Base-by-base conservation (phyloP, 495 filamentous ascomycete genomes). In the Aspergillus panamensis region DNA sequence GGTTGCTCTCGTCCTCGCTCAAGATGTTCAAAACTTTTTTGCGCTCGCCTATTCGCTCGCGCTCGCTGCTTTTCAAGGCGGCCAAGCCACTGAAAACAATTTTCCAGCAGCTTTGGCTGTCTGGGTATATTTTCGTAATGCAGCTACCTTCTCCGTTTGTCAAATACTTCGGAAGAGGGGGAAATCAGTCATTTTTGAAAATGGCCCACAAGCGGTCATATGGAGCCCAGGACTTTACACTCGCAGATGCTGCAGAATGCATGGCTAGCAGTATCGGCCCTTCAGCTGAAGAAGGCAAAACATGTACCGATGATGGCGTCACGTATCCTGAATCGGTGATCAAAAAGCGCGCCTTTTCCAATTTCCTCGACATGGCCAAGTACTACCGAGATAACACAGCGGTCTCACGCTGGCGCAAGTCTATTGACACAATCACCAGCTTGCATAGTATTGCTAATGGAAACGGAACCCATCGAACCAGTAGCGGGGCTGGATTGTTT, bases 111-210 rank as follows among this genome's bases (percentile, higher is more conserved):
- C 8, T 74, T 20, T n/a, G 37, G 2, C 53, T 70, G 21, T 82
- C 78, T 0, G 75, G 77, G 39, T 83, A 83, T 51, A 68, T 83
- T 39, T 82, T 82, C 55, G 67, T 68, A 8, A 73, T 83, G 66
- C 71, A 76, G 44, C 61, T 83, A 14, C 80, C 79, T 4, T 51
- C 57, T 3, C 59, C 68, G 6, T 45, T 81, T 7, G 70, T 77
- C 33, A 57, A 55, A 29, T 73, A 69, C 48, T 63, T 78, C 52
- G 69, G 75, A 7, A 63, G 50, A 3, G 69, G 76, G 10, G 77
- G 78, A 3, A 75, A 81, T 54, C 61, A 60, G 30, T 74, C 73
- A n/a, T 69, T 81, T 32, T 55, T 82, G 54, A 69, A 64, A 43
- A 9, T 57, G 3, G 51, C 70, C 14, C 77, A 81, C 61, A 64